A percentile compares a stretch with the other conserved stretches of the same genome.
phyloP scores from a whole-genome alignment of 169 alveolate species.

The Plasmodium relictum region DNA sequence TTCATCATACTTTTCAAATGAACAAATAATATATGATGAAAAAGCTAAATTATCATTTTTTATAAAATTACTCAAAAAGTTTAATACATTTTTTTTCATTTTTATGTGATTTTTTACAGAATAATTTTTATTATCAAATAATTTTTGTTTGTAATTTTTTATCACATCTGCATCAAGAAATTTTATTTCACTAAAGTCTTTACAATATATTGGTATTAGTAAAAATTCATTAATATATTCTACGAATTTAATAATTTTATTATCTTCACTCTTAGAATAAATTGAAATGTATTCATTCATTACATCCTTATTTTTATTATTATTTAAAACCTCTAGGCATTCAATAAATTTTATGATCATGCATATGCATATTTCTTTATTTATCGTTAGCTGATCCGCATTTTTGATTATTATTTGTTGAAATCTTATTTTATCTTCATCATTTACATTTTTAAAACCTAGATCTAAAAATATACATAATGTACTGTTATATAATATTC shows the following conservation, averaged over 20 bases:
- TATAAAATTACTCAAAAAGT: conserved; percentile 51
- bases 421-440: conserved; percentile 68
- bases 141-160: conserved; percentile 34
- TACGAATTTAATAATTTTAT: conserved; percentile 24
- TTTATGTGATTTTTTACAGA: conserved; percentile 42
- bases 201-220: conserved; percentile 50
- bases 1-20: conserved; percentile 56
- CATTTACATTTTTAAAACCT: conserved; percentile 39
- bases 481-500: conserved; percentile 50
- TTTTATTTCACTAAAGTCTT: conserved; percentile 18
- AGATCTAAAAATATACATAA: conserved; percentile 51
- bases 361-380: conserved; percentile 41
- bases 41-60: conserved; percentile 27
- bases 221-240: conserved; percentile 50
- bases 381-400: background rate
- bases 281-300: conserved; percentile 34
- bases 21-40: conserved; percentile 56
- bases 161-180: conserved; percentile 24
- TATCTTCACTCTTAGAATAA: conserved; percentile 7
- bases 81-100: conserved; percentile 64
- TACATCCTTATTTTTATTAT: conserved; percentile 12
- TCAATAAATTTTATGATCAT: conserved; percentile 60
- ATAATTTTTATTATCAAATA: conserved; percentile 29
- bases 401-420: conserved; percentile 49
- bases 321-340: conserved; percentile 57